A percentile compares a stretch with the other conserved stretches of the same genome.
phyloP scores from a whole-genome alignment of 140 eudicot genomes.

The Stevia rebaudiana region DNA sequence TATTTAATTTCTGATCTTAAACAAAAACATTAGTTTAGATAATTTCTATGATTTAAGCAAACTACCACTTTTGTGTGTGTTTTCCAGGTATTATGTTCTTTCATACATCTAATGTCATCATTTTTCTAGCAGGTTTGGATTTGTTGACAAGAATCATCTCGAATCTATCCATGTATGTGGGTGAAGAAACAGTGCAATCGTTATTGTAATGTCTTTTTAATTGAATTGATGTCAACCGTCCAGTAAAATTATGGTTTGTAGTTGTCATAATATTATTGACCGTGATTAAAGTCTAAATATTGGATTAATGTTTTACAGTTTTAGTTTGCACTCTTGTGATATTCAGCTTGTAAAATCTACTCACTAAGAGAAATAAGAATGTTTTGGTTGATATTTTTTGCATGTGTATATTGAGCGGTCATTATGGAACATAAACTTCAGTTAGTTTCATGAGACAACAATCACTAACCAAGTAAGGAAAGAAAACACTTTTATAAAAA shows the following conservation, averaged over 20 bases:
- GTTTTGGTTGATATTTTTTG: too few relatives aligned
- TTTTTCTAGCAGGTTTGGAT: constrained; percentile 7
- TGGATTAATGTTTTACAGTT: background rate
- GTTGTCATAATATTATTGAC: background rate
- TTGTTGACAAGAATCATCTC: background rate
- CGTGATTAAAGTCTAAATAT: background rate
- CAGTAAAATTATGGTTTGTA: background rate
- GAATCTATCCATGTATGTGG: constrained; percentile 3
- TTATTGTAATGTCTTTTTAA: background rate
- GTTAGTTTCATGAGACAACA: too few relatives aligned
- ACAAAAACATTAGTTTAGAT: background rate
- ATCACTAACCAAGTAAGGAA: too few relatives aligned
- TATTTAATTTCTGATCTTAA: background rate
- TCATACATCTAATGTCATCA: background rate
- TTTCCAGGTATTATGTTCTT: constrained; percentile 1
- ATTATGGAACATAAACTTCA: too few relatives aligned
- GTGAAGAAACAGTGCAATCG: background rate
- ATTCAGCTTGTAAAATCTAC: background rate
- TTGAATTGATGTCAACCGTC: background rate
- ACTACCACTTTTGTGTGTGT: background rate
- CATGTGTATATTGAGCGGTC: too few relatives aligned
- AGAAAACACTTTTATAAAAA: too few relatives aligned
- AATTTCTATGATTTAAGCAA: background rate
- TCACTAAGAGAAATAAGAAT: background rate
- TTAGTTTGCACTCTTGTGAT: background rate